Evolutionary conservation across 2,329 filamentous ascomycete species (phyloP), one percentile per base, ranked within the genome.

Genomic region (Orbilia oligospora): DNA sequence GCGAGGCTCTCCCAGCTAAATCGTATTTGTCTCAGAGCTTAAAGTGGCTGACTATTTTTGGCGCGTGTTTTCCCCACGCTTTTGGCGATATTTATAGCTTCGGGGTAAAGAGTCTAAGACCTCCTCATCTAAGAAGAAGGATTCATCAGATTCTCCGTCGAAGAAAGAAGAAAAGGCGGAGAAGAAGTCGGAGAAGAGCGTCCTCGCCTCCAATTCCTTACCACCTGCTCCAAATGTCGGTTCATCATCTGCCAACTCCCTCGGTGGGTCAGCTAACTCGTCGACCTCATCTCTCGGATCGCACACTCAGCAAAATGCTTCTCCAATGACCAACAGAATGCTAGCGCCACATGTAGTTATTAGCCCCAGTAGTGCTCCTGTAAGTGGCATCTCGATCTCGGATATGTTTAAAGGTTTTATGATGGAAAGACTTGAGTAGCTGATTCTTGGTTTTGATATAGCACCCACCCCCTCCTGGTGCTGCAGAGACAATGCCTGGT

Each of bases 401-500:
- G 38, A 16, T 27, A 36, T 8, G 14, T 9, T 76, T 71, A 61
- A 36, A 6, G 33, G 36, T 71, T 38, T 48, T 36, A 58, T 61
- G 56, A 44, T 76, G 24, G 67, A 72, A 76, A 9, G 44, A 44
- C 66, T 71, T 79, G 68, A 73, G 81, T 83, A 71, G 82, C 75
- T 66, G 71, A 69, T 66, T 64, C 55, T 12, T 44, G 14, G 44
- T 36, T 20, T 55, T 81, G 61, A 70, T 83, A 96, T 83, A 96
- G 94, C 96, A 99, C 86, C 87, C 96, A 53, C 94, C 96, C 64
- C 94, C 94, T 80, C 96, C 96, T 58, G 96, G 96, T 81, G 92
- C 94, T 73, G 92, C 94, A 80, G 96, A 99, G 86, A 97, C 95
- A 5, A 98, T 99, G 95, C 96, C 96, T 66, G 93, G 97, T 83